Evolutionary conservation across 1,139 yeast genomes (phyloP), one percentile per base, ranked within the genome.

Genomic region (Taphrina wiesneri): DNA sequence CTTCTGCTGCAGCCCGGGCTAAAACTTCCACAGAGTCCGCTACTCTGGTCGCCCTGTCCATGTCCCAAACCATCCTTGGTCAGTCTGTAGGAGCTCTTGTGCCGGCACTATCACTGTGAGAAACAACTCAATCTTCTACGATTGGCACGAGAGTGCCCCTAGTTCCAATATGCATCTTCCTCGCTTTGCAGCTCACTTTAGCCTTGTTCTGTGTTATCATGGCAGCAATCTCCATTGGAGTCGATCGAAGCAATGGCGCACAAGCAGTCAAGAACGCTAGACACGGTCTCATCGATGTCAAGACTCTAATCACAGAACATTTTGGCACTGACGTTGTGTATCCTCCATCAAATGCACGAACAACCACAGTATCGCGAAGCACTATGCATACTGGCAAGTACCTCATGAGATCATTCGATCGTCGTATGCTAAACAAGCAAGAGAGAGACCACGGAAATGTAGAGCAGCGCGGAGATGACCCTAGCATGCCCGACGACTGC

Each of bases 261-360:
- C 43, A 52, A 17, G 56, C 56, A n/a, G 56, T 52, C 56, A 52
- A 52, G 26, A 30, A 26, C 26, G 56, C 56, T 17, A 28, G 56
- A 30, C 56, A 30, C 5, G 56, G 36, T 11, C 43, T 52, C 26
- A 30, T 52, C n/a, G 56, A 52, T 26, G 41, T 52, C n/a, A 30
- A 32, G 15, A 52, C 43, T 32, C 26, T 52, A 17, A 36, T 52
- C 25, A 19, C 41, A 9, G 56, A 52, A 32, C 56, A 52, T n/a
- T 52, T 52, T 21, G 56, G 39, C 9, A n/a, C 41, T 30, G 56
- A 52, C 11, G 4, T 26, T 13, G 56, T 52, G 15, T 52, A 30
- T 11, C 56, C 56, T 6, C 56, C 56, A 41, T 41, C 46, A 3
- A 3, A 41, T 11, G 19, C 46, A 3, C 46, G 46, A 9, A 23